phyloP scores from a whole-genome alignment of 1,284 basidiomycete species.

The Trichosporon coremiiforme region DNA sequence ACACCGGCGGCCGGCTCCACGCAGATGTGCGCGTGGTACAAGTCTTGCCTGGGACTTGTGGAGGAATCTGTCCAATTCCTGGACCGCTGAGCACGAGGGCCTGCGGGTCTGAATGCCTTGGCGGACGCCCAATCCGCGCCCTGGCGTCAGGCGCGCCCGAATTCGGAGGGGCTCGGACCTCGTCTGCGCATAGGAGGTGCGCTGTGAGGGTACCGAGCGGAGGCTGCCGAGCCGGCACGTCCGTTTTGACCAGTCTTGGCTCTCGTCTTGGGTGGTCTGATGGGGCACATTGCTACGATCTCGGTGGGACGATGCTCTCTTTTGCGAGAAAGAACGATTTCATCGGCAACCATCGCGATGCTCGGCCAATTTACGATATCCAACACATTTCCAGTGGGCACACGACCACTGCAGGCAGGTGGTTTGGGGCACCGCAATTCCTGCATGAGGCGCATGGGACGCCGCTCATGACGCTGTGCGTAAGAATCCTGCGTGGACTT shows the following conservation, averaged over 20 bases:
- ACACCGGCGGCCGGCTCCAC: background rate
- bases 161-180: background rate
- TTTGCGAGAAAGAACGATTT: too few relatives aligned
- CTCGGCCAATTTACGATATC: background rate
- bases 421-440: background rate
- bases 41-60: too few relatives aligned
- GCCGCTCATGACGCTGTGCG: background rate
- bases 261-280: too few relatives aligned
- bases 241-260: too few relatives aligned
- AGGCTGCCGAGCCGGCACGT: too few relatives aligned
- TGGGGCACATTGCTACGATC: too few relatives aligned
- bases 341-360: background rate
- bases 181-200: background rate
- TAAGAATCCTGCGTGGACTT: background rate
- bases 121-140: background rate
- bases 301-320: too few relatives aligned
- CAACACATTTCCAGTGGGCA: background rate
- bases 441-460: too few relatives aligned
- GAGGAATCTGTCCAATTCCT: too few relatives aligned
- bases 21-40: background rate
- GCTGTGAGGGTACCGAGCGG: too few relatives aligned
- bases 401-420: too few relatives aligned
- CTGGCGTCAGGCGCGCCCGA: background rate
- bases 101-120: background rate
- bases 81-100: background rate